These are phyloP conservation scores for Ustilago crameri DNA, from an alignment of 1,284 basidiomycete genomes.

Conservation along the genomic window DNA sequence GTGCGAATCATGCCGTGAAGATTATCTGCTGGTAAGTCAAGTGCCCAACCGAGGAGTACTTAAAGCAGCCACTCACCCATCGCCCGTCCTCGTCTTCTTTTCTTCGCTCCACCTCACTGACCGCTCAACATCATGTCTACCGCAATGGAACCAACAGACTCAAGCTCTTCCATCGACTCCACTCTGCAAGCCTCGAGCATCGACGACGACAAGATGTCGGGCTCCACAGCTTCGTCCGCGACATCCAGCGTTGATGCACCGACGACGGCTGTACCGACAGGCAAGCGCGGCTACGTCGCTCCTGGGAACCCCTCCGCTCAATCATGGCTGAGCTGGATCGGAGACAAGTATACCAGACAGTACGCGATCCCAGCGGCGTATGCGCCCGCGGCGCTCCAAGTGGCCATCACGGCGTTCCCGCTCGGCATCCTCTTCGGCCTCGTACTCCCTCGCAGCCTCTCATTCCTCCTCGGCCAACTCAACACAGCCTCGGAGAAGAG, in stretches of 20 bases:
- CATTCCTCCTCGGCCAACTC: conserved; percentile 4
- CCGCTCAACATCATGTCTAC: conserved; percentile 5
- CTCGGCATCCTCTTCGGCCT: conserved; percentile 52
- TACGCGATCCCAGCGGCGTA: conserved; percentile 51
- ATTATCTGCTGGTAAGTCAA: not conserved
- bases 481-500: not conserved
- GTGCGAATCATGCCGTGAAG: not conserved
- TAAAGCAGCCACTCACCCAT: not conserved
- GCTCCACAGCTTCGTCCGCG: not conserved
- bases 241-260: conserved; percentile 14
- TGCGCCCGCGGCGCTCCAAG: conserved; percentile 39
- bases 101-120: not conserved
- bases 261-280: not conserved
- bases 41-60: not conserved
- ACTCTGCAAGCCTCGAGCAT: not conserved
- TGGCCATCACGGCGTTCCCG: conserved; percentile 48
- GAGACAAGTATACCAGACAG: conserved; percentile 34
- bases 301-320: not conserved
- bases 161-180: not conserved
- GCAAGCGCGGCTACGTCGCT: conserved; percentile 6
- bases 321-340: conserved; percentile 17
- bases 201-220: conserved; percentile 2
- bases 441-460: conserved; percentile 26
- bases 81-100: not conserved
- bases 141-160: not conserved